A percentile compares a stretch with the other conserved stretches of the same genome.
These are phyloP conservation scores for cucumber (Cucumis sativus) DNA, from an alignment of 306 rosid species.

Conservation along the genomic window DNA sequence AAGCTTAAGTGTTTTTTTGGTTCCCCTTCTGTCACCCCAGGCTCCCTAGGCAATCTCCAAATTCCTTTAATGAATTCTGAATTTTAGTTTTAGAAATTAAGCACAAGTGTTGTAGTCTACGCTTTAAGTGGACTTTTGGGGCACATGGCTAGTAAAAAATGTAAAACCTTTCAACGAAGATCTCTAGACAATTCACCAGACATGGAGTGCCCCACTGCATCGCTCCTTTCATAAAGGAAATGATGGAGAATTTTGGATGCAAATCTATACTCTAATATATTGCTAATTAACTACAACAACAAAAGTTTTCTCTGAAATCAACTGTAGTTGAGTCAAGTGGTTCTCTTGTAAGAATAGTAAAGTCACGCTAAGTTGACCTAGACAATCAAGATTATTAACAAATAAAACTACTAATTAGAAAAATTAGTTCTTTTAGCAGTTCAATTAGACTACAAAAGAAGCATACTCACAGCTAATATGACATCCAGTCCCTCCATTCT, in stretches of 20 bases:
- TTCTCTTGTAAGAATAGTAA: neutral
- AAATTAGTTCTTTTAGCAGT: neutral
- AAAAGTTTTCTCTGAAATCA: neutral
- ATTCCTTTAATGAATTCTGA: neutral
- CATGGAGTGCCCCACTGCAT: neutral
- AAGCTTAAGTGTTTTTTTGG: neutral
- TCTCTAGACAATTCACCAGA: neutral
- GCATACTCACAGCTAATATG: slow-evolving; percentile 36
- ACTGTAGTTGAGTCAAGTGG: neutral
- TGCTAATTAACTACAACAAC: neutral
- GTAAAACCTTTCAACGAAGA: neutral
- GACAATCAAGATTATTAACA: neutral
- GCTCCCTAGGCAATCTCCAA: neutral
- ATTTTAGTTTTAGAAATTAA: neutral
- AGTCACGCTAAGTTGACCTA: neutral
- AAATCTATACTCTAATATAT: neutral
- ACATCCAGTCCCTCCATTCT: slow-evolving; percentile 63
- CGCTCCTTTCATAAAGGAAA: neutral
- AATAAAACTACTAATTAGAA: neutral
- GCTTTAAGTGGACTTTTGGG: neutral
- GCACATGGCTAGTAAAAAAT: neutral
- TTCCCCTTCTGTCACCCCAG: neutral
- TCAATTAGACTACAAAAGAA: neutral
- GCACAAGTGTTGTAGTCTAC: neutral
- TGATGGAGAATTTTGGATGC: neutral